A percentile compares a stretch with the other conserved stretches of the same genome.
Conservation (phyloP, 352 stramenopile genomes). For the Globisporangium nunn region DNA sequence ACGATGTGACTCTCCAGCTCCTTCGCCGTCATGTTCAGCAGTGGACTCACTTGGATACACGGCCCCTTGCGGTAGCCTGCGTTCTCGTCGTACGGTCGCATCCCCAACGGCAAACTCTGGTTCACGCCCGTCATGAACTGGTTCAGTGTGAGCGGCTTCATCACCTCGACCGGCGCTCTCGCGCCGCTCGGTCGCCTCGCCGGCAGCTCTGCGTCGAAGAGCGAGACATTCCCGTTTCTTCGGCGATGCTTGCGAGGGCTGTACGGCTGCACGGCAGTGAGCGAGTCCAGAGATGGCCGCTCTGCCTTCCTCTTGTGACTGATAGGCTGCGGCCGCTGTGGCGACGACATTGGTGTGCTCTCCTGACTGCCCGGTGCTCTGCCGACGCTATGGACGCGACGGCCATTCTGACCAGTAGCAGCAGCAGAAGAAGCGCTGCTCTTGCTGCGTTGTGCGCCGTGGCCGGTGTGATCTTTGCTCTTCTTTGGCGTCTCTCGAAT, state of each 20-base stretch:
- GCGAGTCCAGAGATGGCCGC: slow-evolving; percentile 2
- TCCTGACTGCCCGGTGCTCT: background rate
- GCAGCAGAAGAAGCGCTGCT: background rate
- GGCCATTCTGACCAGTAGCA: background rate
- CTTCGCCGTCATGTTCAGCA: slow-evolving; percentile 48
- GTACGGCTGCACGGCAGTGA: slow-evolving; percentile 11
- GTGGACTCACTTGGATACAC: slow-evolving; percentile 32
- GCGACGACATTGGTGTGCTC: background rate
- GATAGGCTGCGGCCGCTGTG: background rate
- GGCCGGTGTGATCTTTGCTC: background rate
- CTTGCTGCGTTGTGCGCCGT: no score
- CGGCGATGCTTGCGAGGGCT: slow-evolving; percentile 34
- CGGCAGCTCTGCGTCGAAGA: slow-evolving; percentile 11
- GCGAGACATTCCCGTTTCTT: slow-evolving; percentile 20
- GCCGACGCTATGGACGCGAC: background rate
- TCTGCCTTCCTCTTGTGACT: slow-evolving; percentile 12
- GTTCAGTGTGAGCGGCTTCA: slow-evolving; percentile 17
- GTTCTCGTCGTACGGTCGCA: slow-evolving; percentile 16
- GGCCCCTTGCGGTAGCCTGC: slow-evolving; percentile 6
- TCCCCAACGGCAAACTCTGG: slow-evolving; percentile 38
- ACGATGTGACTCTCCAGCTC: slow-evolving; percentile 61
- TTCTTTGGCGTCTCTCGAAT: background rate
- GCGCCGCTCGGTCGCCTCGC: background rate
- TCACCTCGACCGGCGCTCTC: slow-evolving; percentile 3
- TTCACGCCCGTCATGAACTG: slow-evolving; percentile 28